Base-by-base conservation (phyloP, 148 eudicot genomes). In the Drosera capensis region DNA sequence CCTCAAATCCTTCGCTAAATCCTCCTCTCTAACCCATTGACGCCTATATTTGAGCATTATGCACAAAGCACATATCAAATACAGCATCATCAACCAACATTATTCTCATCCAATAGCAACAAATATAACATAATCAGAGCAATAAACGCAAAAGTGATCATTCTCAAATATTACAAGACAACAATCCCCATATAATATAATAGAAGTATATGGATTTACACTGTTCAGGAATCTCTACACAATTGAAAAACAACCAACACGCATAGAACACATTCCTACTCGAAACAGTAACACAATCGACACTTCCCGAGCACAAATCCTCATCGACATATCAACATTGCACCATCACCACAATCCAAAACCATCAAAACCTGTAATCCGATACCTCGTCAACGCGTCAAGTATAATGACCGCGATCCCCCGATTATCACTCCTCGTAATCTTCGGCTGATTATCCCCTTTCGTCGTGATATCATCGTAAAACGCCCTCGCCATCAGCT, bases 1-100 rank as follows among this genome's bases (percentile, higher is more conserved):
- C 71, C 77, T 81, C 61, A 92, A 71, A 66, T 78, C 99, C 74
- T 85, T 85, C 6, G 95, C 99, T 50, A 92, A 63, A 66, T 79
- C 93, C 70, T 92, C 99, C 60, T 92, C 99, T 60, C 86, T 74
- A 20, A 79, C 94, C 99, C 95, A 92, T 44, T 81, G 88, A 21
- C 95, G 82, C 53, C 99, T 88, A 44, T 17, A 55, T 54, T 46
- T 13, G 20, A 49, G n/a, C n/a, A n/a, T n/a, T n/a, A n/a, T n/a
- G n/a, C n/a, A n/a, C n/a, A n/a, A n/a, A 8, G 7, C 28, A 15
- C 26, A 46, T 24, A 29, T 30, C 28, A 6, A 2, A 23, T 6
- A 16, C n/a, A 5, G 13, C 8, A 31, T 6, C 23, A 21, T 22
- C 22, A 8, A 31, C 12, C 6, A 16, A 22, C n/a, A n/a, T n/a